These are phyloP conservation scores for Kodamaea nitidulidarum DNA, from an alignment of 805 yeast species.

Conservation along the genomic window DNA sequence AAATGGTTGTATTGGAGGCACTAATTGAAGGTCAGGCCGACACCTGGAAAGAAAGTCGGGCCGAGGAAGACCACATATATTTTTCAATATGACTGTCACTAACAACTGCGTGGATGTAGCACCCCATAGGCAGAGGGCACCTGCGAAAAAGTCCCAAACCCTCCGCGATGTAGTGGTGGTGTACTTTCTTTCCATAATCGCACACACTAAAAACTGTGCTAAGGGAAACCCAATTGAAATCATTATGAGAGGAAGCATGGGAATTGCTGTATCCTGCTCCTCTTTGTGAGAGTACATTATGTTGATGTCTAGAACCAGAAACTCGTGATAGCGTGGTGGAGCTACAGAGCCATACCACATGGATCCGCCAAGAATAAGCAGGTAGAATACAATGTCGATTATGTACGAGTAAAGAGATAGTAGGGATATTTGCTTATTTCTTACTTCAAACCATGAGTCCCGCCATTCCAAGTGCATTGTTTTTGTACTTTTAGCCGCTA, in stretches of 20 bases:
- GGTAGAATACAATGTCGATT: conserved; percentile 15
- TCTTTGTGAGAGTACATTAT: conserved; percentile 32
- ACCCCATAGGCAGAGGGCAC: conserved; percentile 32
- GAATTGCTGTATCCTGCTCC: conserved; percentile 30
- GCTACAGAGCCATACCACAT: conserved; percentile 28
- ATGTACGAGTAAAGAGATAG: conserved; percentile 9
- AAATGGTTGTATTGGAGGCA: conserved; percentile 10
- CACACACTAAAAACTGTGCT: conserved; percentile 19
- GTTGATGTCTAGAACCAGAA: conserved; percentile 29
- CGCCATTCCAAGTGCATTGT: conserved; percentile 8
- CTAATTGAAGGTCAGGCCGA: conserved; percentile 14
- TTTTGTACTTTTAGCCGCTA: conserved; percentile 7
- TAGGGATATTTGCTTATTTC: conserved; percentile 3
- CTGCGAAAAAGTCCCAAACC: conserved; percentile 41
- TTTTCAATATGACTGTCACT: conserved; percentile 31
- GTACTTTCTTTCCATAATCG: conserved; percentile 10
- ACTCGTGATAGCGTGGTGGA: conserved; percentile 39
- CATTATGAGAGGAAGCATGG: conserved; percentile 26
- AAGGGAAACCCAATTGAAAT: conserved; percentile 31
- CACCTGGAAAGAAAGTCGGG: conserved; percentile 27
- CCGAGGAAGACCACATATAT: conserved; percentile 25
- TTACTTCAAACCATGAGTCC: conserved; percentile 6
- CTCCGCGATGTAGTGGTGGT: conserved; percentile 13
- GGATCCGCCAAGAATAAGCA: conserved; percentile 17
- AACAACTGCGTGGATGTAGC: conserved; percentile 35